Conservation (phyloP, 2,329 filamentous ascomycete genomes). For the Aureobasidium sp. region DNA sequence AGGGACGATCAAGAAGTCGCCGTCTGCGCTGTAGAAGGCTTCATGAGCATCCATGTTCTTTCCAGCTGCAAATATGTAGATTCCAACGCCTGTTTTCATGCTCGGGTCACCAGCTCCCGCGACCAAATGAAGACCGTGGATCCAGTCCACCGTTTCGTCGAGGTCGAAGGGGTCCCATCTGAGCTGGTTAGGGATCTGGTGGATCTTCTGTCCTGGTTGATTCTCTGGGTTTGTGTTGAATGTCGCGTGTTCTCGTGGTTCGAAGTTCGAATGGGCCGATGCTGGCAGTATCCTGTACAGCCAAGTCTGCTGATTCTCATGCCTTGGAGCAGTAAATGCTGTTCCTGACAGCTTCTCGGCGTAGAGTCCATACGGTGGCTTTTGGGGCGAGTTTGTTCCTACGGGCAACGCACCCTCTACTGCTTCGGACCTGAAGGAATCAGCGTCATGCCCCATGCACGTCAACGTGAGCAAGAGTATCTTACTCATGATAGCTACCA, state of each 20-base stretch:
- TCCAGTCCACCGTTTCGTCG: conserved; percentile 60
- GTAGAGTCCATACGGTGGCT: conserved; percentile 69
- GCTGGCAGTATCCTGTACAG: conserved; percentile 50
- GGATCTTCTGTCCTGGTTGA: conserved; percentile 49
- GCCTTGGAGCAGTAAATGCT: conserved; percentile 49
- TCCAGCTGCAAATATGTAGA: conserved; percentile 72
- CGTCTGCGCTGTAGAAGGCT: conserved; percentile 76
- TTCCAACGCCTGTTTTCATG: conserved; percentile 69
- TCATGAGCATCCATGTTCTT: conserved; percentile 65
- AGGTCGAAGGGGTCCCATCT: conserved; percentile 74
- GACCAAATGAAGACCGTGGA: conserved; percentile 61
- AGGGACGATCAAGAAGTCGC: conserved; percentile 58
- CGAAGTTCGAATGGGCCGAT: conserved; percentile 49
- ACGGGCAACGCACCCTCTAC: conserved; percentile 65
- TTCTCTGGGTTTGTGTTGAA: conserved; percentile 45
- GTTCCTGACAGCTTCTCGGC: conserved; percentile 61
- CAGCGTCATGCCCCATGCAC: background rate
- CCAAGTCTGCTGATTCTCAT: conserved; percentile 52
- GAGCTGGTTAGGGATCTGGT: conserved; percentile 72
- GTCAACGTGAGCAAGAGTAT: conserved; percentile 14
- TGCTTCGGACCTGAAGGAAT: conserved; percentile 58
- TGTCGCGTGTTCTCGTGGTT: conserved; percentile 39
- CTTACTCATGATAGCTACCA: conserved; percentile 66
- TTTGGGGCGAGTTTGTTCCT: conserved; percentile 74
- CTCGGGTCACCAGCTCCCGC: conserved; percentile 73